Evolutionary conservation across 345 rosid genomes (phyloP).

Genomic region (Pelargonium nanum): DNA sequence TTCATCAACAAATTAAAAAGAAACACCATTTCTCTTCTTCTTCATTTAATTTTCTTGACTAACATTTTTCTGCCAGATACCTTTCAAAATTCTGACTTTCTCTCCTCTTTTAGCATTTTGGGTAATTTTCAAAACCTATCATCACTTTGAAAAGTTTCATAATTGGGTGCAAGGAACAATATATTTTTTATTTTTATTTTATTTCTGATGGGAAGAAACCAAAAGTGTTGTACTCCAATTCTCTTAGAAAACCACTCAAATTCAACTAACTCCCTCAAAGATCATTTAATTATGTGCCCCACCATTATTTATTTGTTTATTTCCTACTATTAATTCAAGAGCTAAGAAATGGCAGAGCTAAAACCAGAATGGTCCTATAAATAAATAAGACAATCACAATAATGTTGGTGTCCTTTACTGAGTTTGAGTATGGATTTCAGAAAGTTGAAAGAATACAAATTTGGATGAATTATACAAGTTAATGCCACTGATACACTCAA

Average conservation of each 20-base stretch:
- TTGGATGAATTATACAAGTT: constrained; percentile 12
- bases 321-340: background rate
- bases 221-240: constrained; percentile 7
- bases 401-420: constrained; percentile 15
- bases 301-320: background rate
- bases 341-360: background rate
- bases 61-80: background rate
- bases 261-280: constrained; percentile 3
- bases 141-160: constrained; percentile 11
- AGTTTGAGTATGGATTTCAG: constrained; percentile 1
- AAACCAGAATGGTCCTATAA: background rate
- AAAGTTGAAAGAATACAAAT: constrained; percentile 16
- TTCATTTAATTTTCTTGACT: constrained; percentile 1
- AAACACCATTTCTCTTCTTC: background rate
- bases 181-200: background rate
- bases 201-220: background rate
- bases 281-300: background rate
- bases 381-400: constrained; percentile 16
- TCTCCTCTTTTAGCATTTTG: constrained; percentile 6
- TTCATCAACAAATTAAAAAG: constrained; percentile 6
- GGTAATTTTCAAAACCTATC: constrained; percentile 12
- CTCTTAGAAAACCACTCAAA: constrained; percentile 1
- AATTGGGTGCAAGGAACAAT: constrained; percentile 4
- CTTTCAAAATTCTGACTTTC: constrained; percentile 5
- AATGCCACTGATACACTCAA: constrained; percentile 7